These are phyloP conservation scores for Saccharomycopsis crataegensis DNA, from an alignment of 1,139 yeast species.

Conservation along the genomic window DNA sequence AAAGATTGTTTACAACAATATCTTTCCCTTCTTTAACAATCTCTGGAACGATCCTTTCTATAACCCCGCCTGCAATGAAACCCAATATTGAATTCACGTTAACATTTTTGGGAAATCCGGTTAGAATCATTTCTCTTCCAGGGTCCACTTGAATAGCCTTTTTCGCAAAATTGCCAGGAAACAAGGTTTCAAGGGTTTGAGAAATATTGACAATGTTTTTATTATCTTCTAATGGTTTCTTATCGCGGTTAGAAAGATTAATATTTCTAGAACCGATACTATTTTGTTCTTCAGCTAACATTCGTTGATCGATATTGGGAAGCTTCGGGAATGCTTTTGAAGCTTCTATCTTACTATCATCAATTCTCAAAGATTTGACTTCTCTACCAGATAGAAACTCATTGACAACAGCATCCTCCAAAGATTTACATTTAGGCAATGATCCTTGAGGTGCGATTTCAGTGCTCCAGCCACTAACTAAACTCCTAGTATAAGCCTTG, in stretches of 20 bases:
- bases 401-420: neutral
- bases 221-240: conserved; percentile 9
- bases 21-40: conserved; percentile 27
- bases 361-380: neutral
- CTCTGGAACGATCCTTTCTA: conserved; percentile 36
- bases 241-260: neutral
- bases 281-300: neutral
- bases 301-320: neutral
- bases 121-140: conserved; percentile 27
- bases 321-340: neutral
- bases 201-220: conserved; percentile 2
- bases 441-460: neutral
- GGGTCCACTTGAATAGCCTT: neutral
- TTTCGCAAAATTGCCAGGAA: no score
- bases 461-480: conserved; percentile 19
- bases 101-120: conserved; percentile 33
- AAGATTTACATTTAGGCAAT: neutral
- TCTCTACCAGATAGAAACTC: neutral
- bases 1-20: conserved; percentile 19
- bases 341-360: neutral
- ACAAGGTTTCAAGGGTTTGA: no score
- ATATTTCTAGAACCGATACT: neutral
- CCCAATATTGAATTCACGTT: conserved; percentile 47
- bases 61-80: conserved; percentile 69
- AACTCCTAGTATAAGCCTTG: conserved; percentile 24